These are phyloP conservation scores for Lodderomyces oxycetoniae DNA, from an alignment of 1,139 yeast species.

Conservation along the genomic window DNA sequence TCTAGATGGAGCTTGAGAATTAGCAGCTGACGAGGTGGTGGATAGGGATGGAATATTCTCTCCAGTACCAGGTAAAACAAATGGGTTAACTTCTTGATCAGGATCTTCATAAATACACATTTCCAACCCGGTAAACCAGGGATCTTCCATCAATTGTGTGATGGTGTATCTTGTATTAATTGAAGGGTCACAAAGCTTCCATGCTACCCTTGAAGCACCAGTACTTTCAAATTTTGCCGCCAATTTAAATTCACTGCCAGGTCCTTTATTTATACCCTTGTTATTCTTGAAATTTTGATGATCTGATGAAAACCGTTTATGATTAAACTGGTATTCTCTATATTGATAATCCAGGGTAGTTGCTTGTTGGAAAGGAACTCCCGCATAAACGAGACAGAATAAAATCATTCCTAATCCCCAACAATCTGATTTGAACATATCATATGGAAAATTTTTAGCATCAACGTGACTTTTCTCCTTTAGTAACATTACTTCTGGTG, in stretches of 20 bases:
- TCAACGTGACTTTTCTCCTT: slow-evolving; percentile 36
- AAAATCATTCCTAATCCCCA: slow-evolving; percentile 71
- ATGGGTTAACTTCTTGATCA: slow-evolving; percentile 43
- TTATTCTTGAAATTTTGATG: slow-evolving; percentile 54
- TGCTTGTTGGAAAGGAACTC: slow-evolving; percentile 58
- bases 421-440: slow-evolving; percentile 64
- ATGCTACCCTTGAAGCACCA: slow-evolving; percentile 64
- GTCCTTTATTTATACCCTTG: slow-evolving; percentile 42
- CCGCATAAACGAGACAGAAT: slow-evolving; percentile 55
- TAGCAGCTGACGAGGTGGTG: slow-evolving; percentile 19
- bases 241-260: slow-evolving; percentile 64
- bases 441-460: slow-evolving; percentile 45
- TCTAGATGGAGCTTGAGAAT: slow-evolving; percentile 34
- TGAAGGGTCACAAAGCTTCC: slow-evolving; percentile 71
- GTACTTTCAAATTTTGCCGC: slow-evolving; percentile 55
- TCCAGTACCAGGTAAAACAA: slow-evolving; percentile 28
- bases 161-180: slow-evolving; percentile 49
- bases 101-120: slow-evolving; percentile 56
- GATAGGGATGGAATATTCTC: slow-evolving; percentile 8
- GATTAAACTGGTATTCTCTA: slow-evolving; percentile 54
- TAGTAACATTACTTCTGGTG: slow-evolving; percentile 68
- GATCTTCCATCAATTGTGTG: slow-evolving; percentile 52
- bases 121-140: slow-evolving; percentile 59
- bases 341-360: slow-evolving; percentile 47
- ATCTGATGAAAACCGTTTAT: slow-evolving; percentile 44